These are phyloP conservation scores for Thraustotheca clavata DNA, from an alignment of 352 stramenopile species.

Conservation along the genomic window DNA sequence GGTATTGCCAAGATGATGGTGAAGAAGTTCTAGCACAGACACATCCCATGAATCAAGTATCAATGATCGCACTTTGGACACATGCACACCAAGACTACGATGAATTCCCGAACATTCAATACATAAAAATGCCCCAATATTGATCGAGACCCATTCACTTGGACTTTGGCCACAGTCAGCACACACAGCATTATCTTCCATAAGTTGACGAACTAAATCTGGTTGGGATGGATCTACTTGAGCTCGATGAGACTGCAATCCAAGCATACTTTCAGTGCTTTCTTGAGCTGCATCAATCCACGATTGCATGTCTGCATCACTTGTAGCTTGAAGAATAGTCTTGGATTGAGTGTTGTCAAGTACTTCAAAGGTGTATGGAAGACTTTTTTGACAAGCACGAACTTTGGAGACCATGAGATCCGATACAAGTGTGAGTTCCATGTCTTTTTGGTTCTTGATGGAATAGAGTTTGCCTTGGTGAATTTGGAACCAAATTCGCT, in stretches of 20 bases:
- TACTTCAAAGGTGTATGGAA: conserved; percentile 76
- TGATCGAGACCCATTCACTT: conserved; percentile 95
- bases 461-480: conserved; percentile 79
- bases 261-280: conserved; percentile 74
- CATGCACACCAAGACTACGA: conserved; percentile 92
- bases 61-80: conserved; percentile 94
- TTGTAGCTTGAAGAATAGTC: conserved; percentile 65
- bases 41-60: conserved; percentile 86
- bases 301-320: conserved; percentile 57
- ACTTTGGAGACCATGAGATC: conserved; percentile 77
- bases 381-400: conserved; percentile 41
- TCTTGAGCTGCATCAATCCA: conserved; percentile 75
- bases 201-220: conserved; percentile 51
- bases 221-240: conserved; percentile 76
- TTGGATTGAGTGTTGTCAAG: conserved; percentile 75
- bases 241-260: conserved; percentile 75
- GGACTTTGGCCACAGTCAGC: conserved; percentile 66
- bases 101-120: conserved; percentile 97
- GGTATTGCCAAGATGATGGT: conserved; percentile 60
- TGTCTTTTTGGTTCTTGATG: conserved; percentile 55
- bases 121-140: conserved; percentile 93
- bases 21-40: conserved; percentile 48
- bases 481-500: conserved; percentile 83
- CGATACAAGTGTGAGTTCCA: conserved; percentile 67
- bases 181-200: conserved; percentile 45